A percentile compares a stretch with the other conserved stretches of the same genome.
Conservation (phyloP, 2,329 filamentous ascomycete species). For the Monosporascus sp. region DNA sequence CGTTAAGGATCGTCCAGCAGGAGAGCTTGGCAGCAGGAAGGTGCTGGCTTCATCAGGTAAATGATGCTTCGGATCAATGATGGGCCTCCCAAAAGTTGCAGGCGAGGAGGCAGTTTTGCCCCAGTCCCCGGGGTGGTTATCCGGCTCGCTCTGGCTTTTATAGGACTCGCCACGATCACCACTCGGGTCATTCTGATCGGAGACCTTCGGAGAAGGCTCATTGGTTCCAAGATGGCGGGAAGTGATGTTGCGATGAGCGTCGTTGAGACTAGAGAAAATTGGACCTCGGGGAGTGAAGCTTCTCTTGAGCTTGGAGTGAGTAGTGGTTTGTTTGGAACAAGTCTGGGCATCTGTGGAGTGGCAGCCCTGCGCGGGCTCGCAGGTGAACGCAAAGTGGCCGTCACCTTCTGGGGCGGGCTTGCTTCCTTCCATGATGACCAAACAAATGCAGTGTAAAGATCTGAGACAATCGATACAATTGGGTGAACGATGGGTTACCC, state of each 20-base stretch:
- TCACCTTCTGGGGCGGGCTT: too few species aligned
- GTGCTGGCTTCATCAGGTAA: background rate
- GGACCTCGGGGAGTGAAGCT: conserved; percentile 26
- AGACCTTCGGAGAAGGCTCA: conserved; percentile 5
- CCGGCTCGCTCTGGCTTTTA: background rate
- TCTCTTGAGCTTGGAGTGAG: conserved; percentile 4
- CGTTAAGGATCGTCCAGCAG: background rate
- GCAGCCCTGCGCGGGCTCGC: background rate
- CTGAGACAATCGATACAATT: too few species aligned
- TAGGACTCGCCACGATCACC: conserved; percentile 1
- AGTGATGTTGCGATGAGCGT: conserved; percentile 35
- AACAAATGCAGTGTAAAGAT: too few species aligned
- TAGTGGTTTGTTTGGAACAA: too few species aligned
- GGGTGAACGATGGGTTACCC: too few species aligned
- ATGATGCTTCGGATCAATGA: background rate
- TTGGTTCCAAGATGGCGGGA: conserved; percentile 12
- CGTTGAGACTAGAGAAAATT: conserved; percentile 31
- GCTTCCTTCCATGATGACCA: too few species aligned
- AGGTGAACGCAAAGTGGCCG: background rate
- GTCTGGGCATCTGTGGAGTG: background rate
- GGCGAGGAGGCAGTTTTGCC: background rate
- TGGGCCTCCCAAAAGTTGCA: background rate
- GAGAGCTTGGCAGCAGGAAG: background rate
- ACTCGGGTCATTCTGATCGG: conserved; percentile 1
- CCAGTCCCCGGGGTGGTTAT: background rate